phyloP scores from a whole-genome alignment of 257 asterid genomes.

The Solanum lignicaule region DNA sequence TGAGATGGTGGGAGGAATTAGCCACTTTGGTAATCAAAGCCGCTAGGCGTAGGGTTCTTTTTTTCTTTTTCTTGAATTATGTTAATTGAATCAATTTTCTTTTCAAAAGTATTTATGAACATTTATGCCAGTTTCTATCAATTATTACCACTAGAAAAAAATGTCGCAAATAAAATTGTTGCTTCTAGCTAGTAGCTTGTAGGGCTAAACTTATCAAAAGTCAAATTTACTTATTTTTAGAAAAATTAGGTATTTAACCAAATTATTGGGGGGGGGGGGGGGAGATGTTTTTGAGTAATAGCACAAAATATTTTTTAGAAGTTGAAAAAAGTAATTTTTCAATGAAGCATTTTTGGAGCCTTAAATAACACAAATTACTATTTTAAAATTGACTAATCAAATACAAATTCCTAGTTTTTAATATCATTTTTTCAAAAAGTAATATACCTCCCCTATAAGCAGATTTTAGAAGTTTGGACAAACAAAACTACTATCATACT shows the following conservation, averaged over 20 bases:
- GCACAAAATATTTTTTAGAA: not conserved
- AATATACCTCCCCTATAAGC: not conserved
- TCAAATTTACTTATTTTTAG: not conserved
- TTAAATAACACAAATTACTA: not conserved
- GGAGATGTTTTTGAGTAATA: not conserved
- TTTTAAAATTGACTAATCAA: not conserved
- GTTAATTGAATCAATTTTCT: not conserved
- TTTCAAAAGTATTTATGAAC: not conserved
- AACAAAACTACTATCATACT: not conserved
- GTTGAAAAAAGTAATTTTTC: not conserved
- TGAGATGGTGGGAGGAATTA: rapidly evolving
- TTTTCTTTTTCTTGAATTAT: not conserved
- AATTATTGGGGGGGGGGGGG: rapidly evolving
- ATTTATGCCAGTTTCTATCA: not conserved
- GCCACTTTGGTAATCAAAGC: not conserved
- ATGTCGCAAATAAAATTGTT: not conserved
- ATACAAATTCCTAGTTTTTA: not conserved
- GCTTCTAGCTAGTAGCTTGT: not conserved
- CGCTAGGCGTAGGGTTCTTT: not conserved
- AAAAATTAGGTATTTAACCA: not conserved
- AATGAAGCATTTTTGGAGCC: not conserved
- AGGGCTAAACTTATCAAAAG: not conserved
- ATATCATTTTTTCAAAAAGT: not conserved
- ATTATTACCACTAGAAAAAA: not conserved
- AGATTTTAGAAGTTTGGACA: not conserved